Conservation (phyloP, 108 stramenopile species). For the Stephanodiscus triporus region DNA sequence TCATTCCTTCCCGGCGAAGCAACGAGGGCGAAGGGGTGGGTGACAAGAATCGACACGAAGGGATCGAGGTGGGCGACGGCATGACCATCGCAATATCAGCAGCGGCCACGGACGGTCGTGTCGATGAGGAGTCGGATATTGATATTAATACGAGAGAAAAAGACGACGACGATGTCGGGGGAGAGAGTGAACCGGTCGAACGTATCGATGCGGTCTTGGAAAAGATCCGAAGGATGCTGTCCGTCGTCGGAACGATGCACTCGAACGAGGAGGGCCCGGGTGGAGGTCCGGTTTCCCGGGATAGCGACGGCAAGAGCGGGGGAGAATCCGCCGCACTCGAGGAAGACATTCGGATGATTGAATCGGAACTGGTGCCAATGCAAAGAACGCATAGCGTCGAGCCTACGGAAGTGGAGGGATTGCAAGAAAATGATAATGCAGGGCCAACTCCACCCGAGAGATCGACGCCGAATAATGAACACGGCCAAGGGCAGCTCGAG, state of each 20-base stretch:
- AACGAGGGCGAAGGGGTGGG: neutral
- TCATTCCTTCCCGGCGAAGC: neutral
- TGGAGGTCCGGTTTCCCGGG: neutral
- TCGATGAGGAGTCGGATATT: neutral
- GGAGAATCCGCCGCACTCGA: neutral
- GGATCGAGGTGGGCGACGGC: conserved; percentile 16
- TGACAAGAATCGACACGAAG: neutral
- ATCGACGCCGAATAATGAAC: no score
- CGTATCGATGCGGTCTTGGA: conserved; percentile 22
- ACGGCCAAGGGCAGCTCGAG: neutral
- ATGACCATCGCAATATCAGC: neutral
- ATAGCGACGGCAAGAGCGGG: neutral
- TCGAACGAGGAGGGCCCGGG: neutral
- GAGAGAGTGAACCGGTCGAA: conserved; percentile 8
- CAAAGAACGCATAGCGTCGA: neutral
- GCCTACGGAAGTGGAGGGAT: neutral
- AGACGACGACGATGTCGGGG: conserved; percentile 9
- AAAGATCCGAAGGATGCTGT: conserved; percentile 30
- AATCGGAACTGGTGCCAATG: neutral
- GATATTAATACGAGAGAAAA: neutral
- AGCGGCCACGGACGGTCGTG: neutral
- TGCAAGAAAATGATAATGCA: neutral
- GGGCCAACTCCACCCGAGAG: no score
- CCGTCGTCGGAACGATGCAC: conserved; percentile 8
- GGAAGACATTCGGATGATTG: neutral